Evolutionary conservation across 495 filamentous ascomycete genomes (phyloP).

Genomic region (Neurospora sp.): DNA sequence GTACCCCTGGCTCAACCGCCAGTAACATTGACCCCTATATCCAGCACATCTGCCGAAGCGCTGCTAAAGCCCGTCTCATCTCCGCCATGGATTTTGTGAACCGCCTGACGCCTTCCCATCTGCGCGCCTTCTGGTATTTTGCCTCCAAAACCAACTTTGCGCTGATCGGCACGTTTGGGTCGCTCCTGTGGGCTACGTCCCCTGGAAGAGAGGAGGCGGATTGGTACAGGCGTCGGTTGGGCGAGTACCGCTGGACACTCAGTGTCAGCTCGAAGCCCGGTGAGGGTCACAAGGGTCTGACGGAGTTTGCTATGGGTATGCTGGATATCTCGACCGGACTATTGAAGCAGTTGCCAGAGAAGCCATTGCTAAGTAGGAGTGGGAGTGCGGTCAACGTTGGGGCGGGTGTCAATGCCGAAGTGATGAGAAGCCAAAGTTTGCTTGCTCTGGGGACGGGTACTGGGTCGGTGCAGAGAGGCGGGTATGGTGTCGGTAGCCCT

Average conservation of each 20-base stretch:
- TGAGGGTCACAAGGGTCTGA: constrained; percentile 46
- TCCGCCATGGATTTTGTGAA: constrained; percentile 76
- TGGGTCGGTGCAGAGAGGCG: constrained; percentile 1
- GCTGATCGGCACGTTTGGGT: constrained; percentile 71
- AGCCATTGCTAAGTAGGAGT: constrained; percentile 37
- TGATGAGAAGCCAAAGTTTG: constrained; percentile 29
- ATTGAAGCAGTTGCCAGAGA: constrained; percentile 47
- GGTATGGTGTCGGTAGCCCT: constrained; percentile 4
- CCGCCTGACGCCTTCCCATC: constrained; percentile 58
- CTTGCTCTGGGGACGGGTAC: constrained; percentile 18
- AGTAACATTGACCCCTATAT: constrained; percentile 55
- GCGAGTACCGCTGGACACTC: constrained; percentile 91
- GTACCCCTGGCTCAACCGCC: not conserved
- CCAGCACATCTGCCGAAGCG: constrained; percentile 88
- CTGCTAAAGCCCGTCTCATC: constrained; percentile 68
- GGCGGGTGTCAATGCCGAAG: constrained; percentile 32
- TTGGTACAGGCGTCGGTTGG: constrained; percentile 80
- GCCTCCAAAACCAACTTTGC: constrained; percentile 73
- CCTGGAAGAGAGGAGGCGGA: constrained; percentile 84
- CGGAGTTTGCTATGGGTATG: constrained; percentile 66
- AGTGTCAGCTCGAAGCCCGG: constrained; percentile 75
- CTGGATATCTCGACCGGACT: constrained; percentile 52
- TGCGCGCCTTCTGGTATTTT: constrained; percentile 74
- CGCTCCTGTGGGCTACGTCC: constrained; percentile 74
- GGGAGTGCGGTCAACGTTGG: constrained; percentile 35